phyloP scores from a whole-genome alignment of 305 asterid species.

The Fraxinus velutina region DNA sequence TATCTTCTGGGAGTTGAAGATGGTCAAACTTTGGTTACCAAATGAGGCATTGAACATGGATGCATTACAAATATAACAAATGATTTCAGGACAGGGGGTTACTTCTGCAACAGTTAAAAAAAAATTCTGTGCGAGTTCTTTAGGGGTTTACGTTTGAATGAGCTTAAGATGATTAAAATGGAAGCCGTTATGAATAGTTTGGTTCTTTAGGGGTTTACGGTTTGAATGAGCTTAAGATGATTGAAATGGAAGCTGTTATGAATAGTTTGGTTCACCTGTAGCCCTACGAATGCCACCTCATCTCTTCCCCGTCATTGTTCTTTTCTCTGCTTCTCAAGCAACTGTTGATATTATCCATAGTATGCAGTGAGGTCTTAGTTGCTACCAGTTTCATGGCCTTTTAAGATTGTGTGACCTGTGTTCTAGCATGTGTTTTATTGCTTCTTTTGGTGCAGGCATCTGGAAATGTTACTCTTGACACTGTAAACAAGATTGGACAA shows the following conservation, averaged over 20 bases:
- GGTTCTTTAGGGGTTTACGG: not conserved
- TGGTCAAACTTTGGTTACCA: not conserved
- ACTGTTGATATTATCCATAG: not conserved
- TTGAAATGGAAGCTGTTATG: not conserved
- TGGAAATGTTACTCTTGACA: constrained; percentile 92
- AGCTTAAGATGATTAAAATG: not conserved
- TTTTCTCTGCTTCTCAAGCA: constrained; percentile 4
- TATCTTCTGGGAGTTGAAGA: not conserved
- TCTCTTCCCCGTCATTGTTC: not conserved
- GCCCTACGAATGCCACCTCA: not conserved
- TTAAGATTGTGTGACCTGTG: not conserved
- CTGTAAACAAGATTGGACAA: constrained; percentile 82
- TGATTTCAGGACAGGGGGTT: not conserved
- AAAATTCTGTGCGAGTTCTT: not conserved
- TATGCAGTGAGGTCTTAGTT: constrained; percentile 1
- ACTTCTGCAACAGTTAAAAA: not conserved
- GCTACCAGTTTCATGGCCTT: constrained; percentile 1
- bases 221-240: not conserved
- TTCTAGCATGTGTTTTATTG: constrained; percentile 20
- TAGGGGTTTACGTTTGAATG: not conserved
- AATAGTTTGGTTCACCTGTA: not conserved
- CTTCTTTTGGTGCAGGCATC: constrained; percentile 62
- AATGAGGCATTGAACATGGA: not conserved
- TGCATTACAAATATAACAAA: not conserved
- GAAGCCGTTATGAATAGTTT: not conserved